These are phyloP conservation scores for Coprinellus micaceus DNA, from an alignment of 768 basidiomycete species.

Conservation along the genomic window DNA sequence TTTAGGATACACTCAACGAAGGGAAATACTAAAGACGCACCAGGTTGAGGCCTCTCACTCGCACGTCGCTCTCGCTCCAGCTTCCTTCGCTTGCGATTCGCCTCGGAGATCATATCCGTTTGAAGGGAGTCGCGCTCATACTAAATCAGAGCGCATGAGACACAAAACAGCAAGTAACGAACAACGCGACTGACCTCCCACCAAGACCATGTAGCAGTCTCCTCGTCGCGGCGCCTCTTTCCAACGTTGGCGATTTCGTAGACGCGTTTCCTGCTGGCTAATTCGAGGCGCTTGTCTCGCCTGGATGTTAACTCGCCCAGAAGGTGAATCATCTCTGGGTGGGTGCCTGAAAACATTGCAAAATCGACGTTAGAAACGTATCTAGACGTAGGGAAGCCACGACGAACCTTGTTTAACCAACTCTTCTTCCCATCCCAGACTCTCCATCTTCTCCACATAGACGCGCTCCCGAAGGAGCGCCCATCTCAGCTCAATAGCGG, in stretches of 20 bases:
- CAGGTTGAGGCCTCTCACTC: constrained; percentile 68
- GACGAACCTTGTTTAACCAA: constrained; percentile 70
- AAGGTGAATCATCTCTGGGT: constrained; percentile 83
- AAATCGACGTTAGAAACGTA: constrained; percentile 2
- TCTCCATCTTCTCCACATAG: constrained; percentile 94
- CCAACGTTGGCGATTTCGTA: constrained; percentile 63
- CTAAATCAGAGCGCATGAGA: constrained; percentile 34
- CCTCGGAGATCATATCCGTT: constrained; percentile 84
- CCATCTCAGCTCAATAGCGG: constrained; percentile 90
- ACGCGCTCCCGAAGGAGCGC: constrained; percentile 81
- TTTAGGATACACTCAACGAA: background rate
- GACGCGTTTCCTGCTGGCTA: constrained; percentile 70
- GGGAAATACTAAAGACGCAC: constrained; percentile 39
- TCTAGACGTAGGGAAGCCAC: background rate
- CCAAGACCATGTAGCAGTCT: constrained; percentile 80
- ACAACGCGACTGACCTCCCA: constrained; percentile 70
- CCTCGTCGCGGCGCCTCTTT: constrained; percentile 65
- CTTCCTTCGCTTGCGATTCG: constrained; percentile 78
- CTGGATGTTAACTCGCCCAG: constrained; percentile 75
- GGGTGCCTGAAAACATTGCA: constrained; percentile 50
- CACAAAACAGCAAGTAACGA: background rate
- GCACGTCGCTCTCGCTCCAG: constrained; percentile 83
- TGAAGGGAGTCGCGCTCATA: constrained; percentile 75
- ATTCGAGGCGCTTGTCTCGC: constrained; percentile 74
- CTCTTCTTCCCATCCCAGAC: constrained; percentile 82